Base-by-base conservation (phyloP, 345 rosid species). In the Rhizophora mangle region DNA sequence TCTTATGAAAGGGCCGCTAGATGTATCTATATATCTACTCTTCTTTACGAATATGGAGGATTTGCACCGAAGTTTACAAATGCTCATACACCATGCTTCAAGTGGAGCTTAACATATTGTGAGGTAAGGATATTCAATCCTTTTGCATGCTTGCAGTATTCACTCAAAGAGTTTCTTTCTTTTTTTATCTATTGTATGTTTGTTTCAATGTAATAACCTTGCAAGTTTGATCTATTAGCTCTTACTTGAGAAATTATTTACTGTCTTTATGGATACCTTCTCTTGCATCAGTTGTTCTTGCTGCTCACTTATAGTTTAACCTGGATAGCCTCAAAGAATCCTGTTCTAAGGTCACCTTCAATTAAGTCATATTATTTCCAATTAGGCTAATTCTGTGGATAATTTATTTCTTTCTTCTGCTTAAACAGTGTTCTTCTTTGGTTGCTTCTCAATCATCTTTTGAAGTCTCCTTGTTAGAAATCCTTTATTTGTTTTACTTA, bases 1-100 rank as follows among this genome's bases (percentile, higher is more conserved):
- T 86, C 87, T 5, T 86, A 86, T 60, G 89, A 82, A 68, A 86
- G 77, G 79, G 85, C 81, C 59, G 49, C 79, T 22, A 60, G 82
- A 75, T 86, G 89, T 51, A 71, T 83, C 46, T 86, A 82, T 64
- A 60, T 82, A 34, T 86, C 87, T 26, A 83, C 87, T 10, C 79
- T 86, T 74, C 64, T 86, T 68, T 78, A 82, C 70, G 87, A 86
- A 65, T 74, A 78, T 52, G 74, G 76, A 51, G 79, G 73, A 26
- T 68, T 78, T 51, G 78, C 78, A 62, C 70, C 75, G 66, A 83
- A 65, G 72, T 74, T 70, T 22, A 73, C 65, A 49, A 72, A 68
- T 49, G 71, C 67, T 32, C 51, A 20, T 37, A 68, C 39, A 39
- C 73, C 79, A 37, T 85, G 81, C 74, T 85, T 70, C 57, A 77